Evolutionary conservation across 805 yeast species (phyloP), one percentile per base, ranked within the genome.

Genomic region (Metschnikowia drakensbergensis): DNA sequence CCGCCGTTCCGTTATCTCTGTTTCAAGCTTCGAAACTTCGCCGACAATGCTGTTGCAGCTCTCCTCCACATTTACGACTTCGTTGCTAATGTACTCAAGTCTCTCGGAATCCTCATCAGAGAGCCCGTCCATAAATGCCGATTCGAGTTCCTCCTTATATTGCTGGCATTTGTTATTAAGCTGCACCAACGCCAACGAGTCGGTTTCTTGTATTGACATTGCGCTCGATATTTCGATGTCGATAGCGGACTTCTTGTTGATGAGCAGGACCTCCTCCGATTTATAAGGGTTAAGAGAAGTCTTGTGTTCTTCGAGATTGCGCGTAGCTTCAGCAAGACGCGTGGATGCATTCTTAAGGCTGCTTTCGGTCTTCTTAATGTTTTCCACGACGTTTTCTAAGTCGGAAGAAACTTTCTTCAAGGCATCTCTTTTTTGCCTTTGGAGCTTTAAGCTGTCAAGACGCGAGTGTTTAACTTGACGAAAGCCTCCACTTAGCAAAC

Each of bases 401-500:
- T 74, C 70, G 5, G 57, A 61, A 31, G 71, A 72, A 22, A 52
- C 31, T 17, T 54, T 52, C n/a, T 41, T 61, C 38, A 56, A 22
- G 37, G 81, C 82, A 3, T 65, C 62, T 37, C 71, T 77, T 61
- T 85, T 81, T 47, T 69, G 74, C 10, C 78, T 73, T 53, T 86
- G 76, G 10, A 68, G 62, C 46, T 81, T 81, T 58, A 88, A 72
- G 2, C 84, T 79, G 55, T 89, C 96, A 42, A 91, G 66, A 57
- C 95, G 76, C 0, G 89, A 84, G 45, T 70, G 59, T 50, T 79
- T 79, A 56, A 75, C 78, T 57, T 88, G 94, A 55, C 87, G 78
- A 58, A 78, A 88, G 42, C 98, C 98, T 66, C 98, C 98, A 25
- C 88, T 82, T 39, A 94, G 65, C 1, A 86, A 86, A 65, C 99